Evolutionary conservation across 2,329 filamentous ascomycete species (phyloP), one percentile per base, ranked within the genome.

Genomic region (Apiospora kogelbergensis): DNA sequence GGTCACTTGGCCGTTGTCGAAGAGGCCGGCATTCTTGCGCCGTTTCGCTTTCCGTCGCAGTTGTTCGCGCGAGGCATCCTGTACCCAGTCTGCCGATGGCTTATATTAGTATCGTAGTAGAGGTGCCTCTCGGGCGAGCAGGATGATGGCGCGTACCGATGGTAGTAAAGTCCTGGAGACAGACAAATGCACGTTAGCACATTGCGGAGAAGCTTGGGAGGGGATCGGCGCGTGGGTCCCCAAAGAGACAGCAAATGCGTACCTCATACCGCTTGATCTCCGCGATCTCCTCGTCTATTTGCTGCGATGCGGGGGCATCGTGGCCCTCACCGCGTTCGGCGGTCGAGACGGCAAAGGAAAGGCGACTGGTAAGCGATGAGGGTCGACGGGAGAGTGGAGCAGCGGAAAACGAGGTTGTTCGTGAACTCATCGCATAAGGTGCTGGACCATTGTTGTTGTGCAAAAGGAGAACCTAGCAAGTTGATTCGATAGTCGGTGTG

Each of bases 241-340:
- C 15, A 30, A 6, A 65, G 7, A 41, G 53, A 45, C 57, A 37
- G 40, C 24, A 13, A 46, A 53, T 65, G 72, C 81, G 72, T 79
- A 91, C 89, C 83, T 97, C 96, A 82, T 99, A 99, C 83, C 95
- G 89, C 83, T 98, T 98, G 79, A 99, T 98, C 84, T 98, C 92
- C 33, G 93, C 95, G 78, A 99, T 97, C 83, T 99, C 96, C 78
- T 98, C 95, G 71, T 94, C 92, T 73, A 97, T 93, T 71, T 91
- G 89, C 71, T 91, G 88, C 76, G 93, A 89, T 68, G 86, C 89
- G 37, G 84, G 84, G 13, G 78, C 80, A 44, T 84, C 82, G 70
- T 82, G 81, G 70, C 84, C 82, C 70, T 90, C 86, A 71, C 89
- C 90, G 72, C 85, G 85, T 79, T 94, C 91, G 70, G 84, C 86